Conservation (phyloP, 164 flowering plant genomes). For the Nelumbo lutea region DNA sequence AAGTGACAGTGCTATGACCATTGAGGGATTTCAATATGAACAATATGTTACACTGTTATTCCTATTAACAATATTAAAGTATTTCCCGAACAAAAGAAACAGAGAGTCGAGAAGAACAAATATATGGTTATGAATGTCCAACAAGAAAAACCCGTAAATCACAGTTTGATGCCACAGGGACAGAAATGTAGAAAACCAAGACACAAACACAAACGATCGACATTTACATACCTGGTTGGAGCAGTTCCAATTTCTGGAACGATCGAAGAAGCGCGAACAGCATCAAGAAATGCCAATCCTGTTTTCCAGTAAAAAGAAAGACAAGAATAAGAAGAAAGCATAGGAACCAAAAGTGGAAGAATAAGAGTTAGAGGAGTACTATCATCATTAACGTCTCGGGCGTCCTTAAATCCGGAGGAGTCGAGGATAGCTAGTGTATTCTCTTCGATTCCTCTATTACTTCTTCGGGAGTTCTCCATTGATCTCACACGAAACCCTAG, state of each 20-base stretch:
- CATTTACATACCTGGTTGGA: constrained; percentile 49
- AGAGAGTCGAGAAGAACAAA: background rate
- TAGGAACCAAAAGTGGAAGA: background rate
- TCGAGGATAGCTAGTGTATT: constrained; percentile 73
- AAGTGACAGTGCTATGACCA: too few species aligned
- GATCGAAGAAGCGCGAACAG: constrained; percentile 62
- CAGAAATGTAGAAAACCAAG: background rate
- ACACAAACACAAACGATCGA: background rate
- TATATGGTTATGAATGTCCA: too few species aligned
- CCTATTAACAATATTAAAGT: background rate
- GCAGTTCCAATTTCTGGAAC: constrained; percentile 38
- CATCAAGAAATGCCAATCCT: constrained; percentile 76
- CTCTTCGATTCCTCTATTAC: constrained; percentile 51
- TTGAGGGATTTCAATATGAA: too few species aligned
- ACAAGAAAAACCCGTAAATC: background rate
- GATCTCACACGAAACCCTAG: constrained; percentile 1
- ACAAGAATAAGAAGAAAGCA: too few species aligned
- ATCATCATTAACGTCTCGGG: constrained; percentile 50
- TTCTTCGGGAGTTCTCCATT: constrained; percentile 19
- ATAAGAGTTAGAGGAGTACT: constrained; percentile 23
- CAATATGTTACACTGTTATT: too few species aligned
- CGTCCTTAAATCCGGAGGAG: constrained; percentile 37
- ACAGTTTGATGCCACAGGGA: too few species aligned
- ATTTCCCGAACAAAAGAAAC: background rate
- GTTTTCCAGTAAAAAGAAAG: background rate